Percentiles rank a stretch among this genome's conserved stretches.
phyloP scores from a whole-genome alignment of 1,139 yeast genomes.

The Lodderomyces orthopsilosis region DNA sequence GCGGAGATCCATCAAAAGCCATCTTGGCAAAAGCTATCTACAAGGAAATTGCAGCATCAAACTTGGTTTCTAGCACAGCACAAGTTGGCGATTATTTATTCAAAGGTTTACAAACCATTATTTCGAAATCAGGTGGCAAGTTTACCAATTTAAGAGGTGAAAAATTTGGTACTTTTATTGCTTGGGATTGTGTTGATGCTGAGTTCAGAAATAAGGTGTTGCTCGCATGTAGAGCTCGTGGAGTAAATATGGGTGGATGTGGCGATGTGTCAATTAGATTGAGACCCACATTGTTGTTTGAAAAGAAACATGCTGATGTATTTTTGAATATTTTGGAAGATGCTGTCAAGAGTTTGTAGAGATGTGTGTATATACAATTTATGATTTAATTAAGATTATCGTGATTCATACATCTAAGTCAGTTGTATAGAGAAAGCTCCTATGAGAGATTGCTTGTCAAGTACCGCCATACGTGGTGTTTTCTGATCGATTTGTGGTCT shows the following conservation, averaged over 20 bases:
- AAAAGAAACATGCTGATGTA: slow-evolving; percentile 63
- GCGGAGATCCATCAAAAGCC: slow-evolving; percentile 76
- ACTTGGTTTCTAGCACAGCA: slow-evolving; percentile 49
- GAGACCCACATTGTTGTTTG: slow-evolving; percentile 70
- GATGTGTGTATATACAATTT: background rate
- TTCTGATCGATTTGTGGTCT: no score
- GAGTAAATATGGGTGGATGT: slow-evolving; percentile 74
- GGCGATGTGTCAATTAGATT: slow-evolving; percentile 63
- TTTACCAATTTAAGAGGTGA: slow-evolving; percentile 63
- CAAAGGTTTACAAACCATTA: slow-evolving; percentile 41
- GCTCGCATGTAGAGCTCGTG: slow-evolving; percentile 47
- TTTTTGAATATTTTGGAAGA: slow-evolving; percentile 48
- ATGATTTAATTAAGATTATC: background rate
- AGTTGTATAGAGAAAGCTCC: no score
- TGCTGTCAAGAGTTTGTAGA: slow-evolving; percentile 14
- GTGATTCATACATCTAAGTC: no score
- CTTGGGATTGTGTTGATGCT: slow-evolving; percentile 60
- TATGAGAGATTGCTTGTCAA: no score
- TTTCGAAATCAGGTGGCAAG: slow-evolving; percentile 42
- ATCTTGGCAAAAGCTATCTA: slow-evolving; percentile 62
- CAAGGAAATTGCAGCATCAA: slow-evolving; percentile 52
- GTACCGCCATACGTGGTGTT: no score
- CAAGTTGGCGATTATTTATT: slow-evolving; percentile 62
- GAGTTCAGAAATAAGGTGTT: slow-evolving; percentile 52
- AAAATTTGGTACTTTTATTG: slow-evolving; percentile 67